phyloP scores from a whole-genome alignment of 345 rosid genomes.

The rapeseed (Brassica napus) region Da-Ae NC_063436.1:9608501-9609000 shows the following conservation, averaged over 20 bases:
- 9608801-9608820: background rate
- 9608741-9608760: background rate
- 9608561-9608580: background rate
- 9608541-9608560: background rate
- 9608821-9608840: background rate
- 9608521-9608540: background rate
- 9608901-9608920: background rate
- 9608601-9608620: no score
- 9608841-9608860: background rate
- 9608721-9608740: background rate
- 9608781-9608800: background rate
- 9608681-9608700: background rate
- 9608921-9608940: conserved; percentile 3
- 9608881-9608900: no score
- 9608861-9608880: background rate
- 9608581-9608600: background rate
- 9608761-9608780: background rate
- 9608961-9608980: conserved; percentile 8
- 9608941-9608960: background rate
- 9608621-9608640: no score
- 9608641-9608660: no score
- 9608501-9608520: background rate
- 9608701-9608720: background rate
- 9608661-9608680: background rate
- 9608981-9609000: background rate